Evolutionary conservation across 306 rosid species (phyloP).

Genomic region (Dalbergia cochinchinensis): DNA sequence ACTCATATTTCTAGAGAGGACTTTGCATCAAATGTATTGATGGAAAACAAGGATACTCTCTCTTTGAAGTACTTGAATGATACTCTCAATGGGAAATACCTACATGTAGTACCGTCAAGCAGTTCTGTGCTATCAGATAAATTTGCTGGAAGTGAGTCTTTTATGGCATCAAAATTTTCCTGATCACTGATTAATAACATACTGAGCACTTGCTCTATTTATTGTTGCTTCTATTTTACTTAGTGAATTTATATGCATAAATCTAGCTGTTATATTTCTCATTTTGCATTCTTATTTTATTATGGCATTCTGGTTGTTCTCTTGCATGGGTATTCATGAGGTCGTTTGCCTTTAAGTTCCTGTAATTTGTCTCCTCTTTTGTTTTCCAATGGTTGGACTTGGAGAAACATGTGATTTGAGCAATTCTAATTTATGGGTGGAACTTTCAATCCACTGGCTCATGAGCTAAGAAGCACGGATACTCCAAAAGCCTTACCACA

Average conservation of each 20-base stretch:
- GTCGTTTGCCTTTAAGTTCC: conserved; percentile 23
- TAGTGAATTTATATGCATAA: conserved; percentile 20
- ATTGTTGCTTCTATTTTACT: conserved; percentile 24
- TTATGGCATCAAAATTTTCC: conserved; percentile 38
- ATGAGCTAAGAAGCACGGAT: too few relatives aligned
- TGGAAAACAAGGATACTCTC: conserved; percentile 44
- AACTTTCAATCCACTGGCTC: background rate
- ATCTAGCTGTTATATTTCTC: conserved; percentile 28
- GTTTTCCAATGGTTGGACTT: background rate
- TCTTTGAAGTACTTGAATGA: conserved; percentile 30
- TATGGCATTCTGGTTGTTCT: conserved; percentile 1
- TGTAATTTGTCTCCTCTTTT: background rate
- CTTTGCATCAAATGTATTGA: conserved; percentile 40
- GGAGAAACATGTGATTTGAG: conserved; percentile 24
- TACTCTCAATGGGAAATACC: conserved; percentile 12
- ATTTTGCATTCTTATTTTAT: background rate
- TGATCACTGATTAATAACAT: conserved; percentile 45
- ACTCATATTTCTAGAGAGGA: conserved; percentile 29
- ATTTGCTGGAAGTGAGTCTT: conserved; percentile 48
- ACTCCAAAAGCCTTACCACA: too few relatives aligned
- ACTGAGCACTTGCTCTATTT: conserved; percentile 8
- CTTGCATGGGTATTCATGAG: background rate
- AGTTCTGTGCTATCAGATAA: conserved; percentile 39
- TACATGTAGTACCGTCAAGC: conserved; percentile 36
- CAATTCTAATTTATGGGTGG: background rate